Base-by-base conservation (phyloP, 768 basidiomycete species). In the Leccinum arenicola region DNA sequence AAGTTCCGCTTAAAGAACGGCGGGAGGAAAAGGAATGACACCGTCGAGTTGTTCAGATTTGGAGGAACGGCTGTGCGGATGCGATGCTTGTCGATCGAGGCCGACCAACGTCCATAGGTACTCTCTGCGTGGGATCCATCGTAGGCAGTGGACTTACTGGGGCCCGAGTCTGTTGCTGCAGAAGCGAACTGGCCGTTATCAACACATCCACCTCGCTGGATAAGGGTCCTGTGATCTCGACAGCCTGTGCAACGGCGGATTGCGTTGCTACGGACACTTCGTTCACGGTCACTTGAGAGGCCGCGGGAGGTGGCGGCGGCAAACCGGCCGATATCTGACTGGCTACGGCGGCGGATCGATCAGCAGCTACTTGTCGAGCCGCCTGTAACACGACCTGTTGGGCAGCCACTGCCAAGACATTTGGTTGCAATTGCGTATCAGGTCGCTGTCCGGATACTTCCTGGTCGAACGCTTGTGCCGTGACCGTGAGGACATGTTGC, bases 321-420 rank as follows among this genome's bases (percentile, higher is more conserved):
- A 77, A 59, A 17, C 79, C 79, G 4, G 77, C 76, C 9, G 73
- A 75, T 23, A 79, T 72, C 49, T 80, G 74, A 38, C 64, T 61
- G 1, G 74, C 78, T 2, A 76, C 76, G 3, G 75, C 78, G 11
- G 76, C 77, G 7, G 80, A 77, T 31, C 78, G 78, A 60, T 83
- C 82, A 17, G 82, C 79, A 21, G 79, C 82, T 19, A 83, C 82
- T 56, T 83, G 82, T 52, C 80, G 80, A 15, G 82, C 91, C 27
- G 91, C 91, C 67, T 89, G 85, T 35, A 91, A 79, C 50, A 93
- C 91, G 57, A 93, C 87, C 59, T 90, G 85, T 65, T 90, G 88
- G 17, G 89, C 91, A 4, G 90, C 91, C 12, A 84, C 85, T 6
- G 88, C 89, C 59, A 92, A 78, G 19, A 67, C 83, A 73, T 68